A percentile compares a stretch with the other conserved stretches of the same genome.
These are phyloP conservation scores for Sporobolus alterniflorus DNA, from an alignment of 202 grass and related monocot genomes.

Conservation along the genomic window DNA sequence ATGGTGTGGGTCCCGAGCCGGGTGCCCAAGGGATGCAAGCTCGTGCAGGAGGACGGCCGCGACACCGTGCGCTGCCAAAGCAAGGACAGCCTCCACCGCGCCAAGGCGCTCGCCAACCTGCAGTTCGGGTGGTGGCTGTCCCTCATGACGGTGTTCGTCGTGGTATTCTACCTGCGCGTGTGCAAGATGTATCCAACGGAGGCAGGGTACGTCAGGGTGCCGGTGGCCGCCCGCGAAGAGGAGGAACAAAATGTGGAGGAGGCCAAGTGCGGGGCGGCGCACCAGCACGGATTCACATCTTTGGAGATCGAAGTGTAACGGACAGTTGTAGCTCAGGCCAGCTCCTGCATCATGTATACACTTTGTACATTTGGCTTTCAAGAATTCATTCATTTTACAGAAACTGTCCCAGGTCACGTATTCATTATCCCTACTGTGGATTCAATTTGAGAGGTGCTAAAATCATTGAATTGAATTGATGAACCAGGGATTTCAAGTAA, in stretches of 20 bases:
- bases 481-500: too few relatives aligned
- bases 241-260: conserved; percentile 25
- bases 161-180: conserved; percentile 50
- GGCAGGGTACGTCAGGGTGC: conserved; percentile 46
- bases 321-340: background rate
- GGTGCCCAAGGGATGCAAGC: conserved; percentile 54
- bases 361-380: background rate
- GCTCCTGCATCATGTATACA: background rate
- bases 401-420: too few relatives aligned
- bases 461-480: too few relatives aligned
- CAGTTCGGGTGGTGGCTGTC: conserved; percentile 72
- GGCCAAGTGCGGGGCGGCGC: conserved; percentile 19
- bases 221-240: conserved; percentile 13
- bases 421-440: too few relatives aligned
- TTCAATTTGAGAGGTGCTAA: too few relatives aligned
- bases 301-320: conserved; percentile 54
- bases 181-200: conserved; percentile 44
- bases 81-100: conserved; percentile 55
- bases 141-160: conserved; percentile 48
- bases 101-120: conserved; percentile 68
- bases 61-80: conserved; percentile 50
- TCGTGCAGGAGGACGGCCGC: conserved; percentile 63
- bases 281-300: conserved; percentile 17
- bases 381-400: background rate
- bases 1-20: conserved; percentile 66